Base-by-base conservation (phyloP, 1,284 basidiomycete genomes). In the Microbotryum lychnidis-dioicae region DNA sequence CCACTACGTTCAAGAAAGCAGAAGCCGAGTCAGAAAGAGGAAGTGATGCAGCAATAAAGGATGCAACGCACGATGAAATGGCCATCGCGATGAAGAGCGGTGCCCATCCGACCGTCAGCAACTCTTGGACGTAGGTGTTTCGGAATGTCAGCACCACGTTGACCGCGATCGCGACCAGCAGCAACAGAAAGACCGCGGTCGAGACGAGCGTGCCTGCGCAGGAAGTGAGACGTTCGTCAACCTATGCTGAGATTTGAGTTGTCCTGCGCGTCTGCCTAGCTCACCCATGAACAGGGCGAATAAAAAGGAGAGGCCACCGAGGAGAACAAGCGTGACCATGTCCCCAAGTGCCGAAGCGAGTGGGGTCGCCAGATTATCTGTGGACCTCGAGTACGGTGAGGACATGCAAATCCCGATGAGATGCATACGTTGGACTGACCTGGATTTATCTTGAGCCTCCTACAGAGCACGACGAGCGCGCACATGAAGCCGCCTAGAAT, bases 311-410 rank as follows among this genome's bases (percentile, higher is more conserved):
- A 77, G 62, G 9, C 27, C 45, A 9, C 74, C 76, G 8, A 78
- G 68, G 44, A 77, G 66, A 8, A 73, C 73, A n/a, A 78, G 82
- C 0, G 94, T 96, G 57, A 97, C 80, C 33, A 98, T 80, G 73
- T 97, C 94, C 10, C 94, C 93, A 0, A 97, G 80, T 67, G 90
- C 93, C 3, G 91, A 84, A 0, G 94, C 94, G 6, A 97, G 80
- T 0, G 94, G 91, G 0, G 93, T 90, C 4, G 92, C 89, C 67
- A 97, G 94, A 74, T 97, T 97, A 73, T 97, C 91, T 90, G 68
- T 4, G 44, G 25, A 45, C 52, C 42, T 49, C 37, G 37, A 42
- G 37, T 16, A 14, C 29, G 14, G 20, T n/a, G 10, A 48, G 42
- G 2, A 6, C 5, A 44, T 8, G 48, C 45, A 7, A 27, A 25